Percentiles rank a stretch among this genome's conserved stretches.
phyloP scores from a whole-genome alignment of 163 green algal genomes.

The Scenedesmus sp. region DNA sequence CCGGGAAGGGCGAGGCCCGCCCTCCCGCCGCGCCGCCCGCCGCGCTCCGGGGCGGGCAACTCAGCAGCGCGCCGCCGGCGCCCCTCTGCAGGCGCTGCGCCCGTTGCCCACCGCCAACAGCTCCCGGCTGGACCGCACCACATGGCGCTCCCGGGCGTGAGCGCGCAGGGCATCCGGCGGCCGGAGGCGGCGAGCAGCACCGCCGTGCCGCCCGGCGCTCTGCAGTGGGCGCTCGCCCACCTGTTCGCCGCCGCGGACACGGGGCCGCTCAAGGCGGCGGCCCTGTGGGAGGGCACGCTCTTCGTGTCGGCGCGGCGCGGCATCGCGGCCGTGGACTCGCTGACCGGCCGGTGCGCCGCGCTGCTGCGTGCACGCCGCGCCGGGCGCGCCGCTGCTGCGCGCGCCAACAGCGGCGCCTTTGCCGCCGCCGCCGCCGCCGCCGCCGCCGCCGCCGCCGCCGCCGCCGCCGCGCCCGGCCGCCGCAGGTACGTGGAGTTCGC shows the following conservation, averaged over 20 bases:
- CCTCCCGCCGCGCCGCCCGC: too few relatives aligned
- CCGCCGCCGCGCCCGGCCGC: too few relatives aligned
- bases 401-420: too few relatives aligned
- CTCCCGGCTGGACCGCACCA: too few relatives aligned
- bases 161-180: background rate
- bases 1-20: too few relatives aligned
- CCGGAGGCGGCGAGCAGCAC: slow-evolving; percentile 7
- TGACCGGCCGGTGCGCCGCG: slow-evolving; percentile 7
- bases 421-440: too few relatives aligned
- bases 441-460: too few relatives aligned
- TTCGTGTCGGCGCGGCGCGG: slow-evolving; percentile 17
- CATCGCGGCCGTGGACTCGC: slow-evolving; percentile 16
- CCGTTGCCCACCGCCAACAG: too few relatives aligned
- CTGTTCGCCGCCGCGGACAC: slow-evolving; percentile 11
- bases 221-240: slow-evolving; percentile 20
- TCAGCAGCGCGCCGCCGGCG: too few relatives aligned
- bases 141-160: slow-evolving; percentile 31
- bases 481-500: slow-evolving; percentile 38
- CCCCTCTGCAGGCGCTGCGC: too few relatives aligned
- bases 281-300: background rate
- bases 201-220: background rate
- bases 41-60: too few relatives aligned
- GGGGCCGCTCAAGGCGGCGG: slow-evolving; percentile 38
- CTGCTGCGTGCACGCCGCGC: background rate
- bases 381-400: too few relatives aligned